Conservation (phyloP, 257 asterid species). For the Nicotiana benthamiana region DNA sequence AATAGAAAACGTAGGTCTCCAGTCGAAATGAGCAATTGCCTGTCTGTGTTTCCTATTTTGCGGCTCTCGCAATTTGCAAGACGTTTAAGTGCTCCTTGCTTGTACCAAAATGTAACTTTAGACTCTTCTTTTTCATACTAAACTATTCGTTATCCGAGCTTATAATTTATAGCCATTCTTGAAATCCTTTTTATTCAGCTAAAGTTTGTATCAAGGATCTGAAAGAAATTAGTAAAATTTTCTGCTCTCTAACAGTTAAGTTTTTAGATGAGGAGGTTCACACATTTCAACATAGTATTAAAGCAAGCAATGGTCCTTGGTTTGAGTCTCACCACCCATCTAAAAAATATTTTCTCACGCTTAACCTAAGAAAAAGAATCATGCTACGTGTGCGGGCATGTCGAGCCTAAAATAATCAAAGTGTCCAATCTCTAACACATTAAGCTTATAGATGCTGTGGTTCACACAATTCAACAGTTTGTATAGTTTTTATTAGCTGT, state of each 20-base stretch:
- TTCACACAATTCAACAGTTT: not conserved
- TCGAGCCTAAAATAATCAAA: not conserved
- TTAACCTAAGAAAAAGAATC: not conserved
- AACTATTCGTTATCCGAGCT: not conserved
- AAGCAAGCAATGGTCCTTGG: not conserved
- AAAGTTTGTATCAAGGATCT: not conserved
- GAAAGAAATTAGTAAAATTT: not conserved
- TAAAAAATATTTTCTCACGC: not conserved
- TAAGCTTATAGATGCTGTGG: not conserved
- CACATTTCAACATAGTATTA: not conserved
- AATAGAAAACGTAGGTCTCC: not conserved
- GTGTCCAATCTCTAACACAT: not conserved
- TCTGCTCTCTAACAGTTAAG: not conserved
- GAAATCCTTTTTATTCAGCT: not conserved
- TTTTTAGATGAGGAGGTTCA: not conserved
- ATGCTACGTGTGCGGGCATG: not conserved
- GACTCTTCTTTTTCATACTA: not conserved
- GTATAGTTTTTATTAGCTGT: not conserved
- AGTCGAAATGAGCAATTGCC: slow-evolving; percentile 4
- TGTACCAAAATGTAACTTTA: not conserved
- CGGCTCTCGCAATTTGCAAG: not conserved
- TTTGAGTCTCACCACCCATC: not conserved
- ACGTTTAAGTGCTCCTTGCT: not conserved
- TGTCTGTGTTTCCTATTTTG: not conserved
- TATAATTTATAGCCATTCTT: not conserved